Conservation (phyloP, 129 eudicot genomes). For the Apium graveolens region DNA sequence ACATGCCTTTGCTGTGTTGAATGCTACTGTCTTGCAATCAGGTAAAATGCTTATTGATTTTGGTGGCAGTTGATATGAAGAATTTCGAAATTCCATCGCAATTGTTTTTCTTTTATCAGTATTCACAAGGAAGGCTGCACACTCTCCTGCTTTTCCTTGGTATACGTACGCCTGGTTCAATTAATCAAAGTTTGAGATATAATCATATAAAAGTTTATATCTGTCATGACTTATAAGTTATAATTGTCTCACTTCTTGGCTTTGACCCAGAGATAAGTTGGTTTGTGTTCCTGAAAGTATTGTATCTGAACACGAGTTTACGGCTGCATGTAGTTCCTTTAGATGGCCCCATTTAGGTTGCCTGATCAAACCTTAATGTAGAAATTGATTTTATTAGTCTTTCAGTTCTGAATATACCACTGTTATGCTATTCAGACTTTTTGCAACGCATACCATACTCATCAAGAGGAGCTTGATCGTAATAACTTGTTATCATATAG, state of each 20-base stretch:
- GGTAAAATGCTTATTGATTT: slow-evolving; percentile 83
- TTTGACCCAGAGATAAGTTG: slow-evolving; percentile 29
- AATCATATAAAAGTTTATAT: background rate
- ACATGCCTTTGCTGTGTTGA: slow-evolving; percentile 71
- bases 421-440: background rate
- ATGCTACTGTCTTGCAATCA: slow-evolving; percentile 60
- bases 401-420: background rate
- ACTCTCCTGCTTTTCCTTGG: slow-evolving; percentile 29
- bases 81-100: slow-evolving; percentile 33
- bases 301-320: slow-evolving; percentile 39
- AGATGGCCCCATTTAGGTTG: slow-evolving; percentile 90
- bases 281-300: slow-evolving; percentile 37
- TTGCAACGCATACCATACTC: slow-evolving; percentile 54
- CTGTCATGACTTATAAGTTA: background rate
- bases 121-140: slow-evolving; percentile 76
- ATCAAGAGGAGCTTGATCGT: slow-evolving; percentile 91
- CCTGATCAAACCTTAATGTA: slow-evolving; percentile 37
- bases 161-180: slow-evolving; percentile 56
- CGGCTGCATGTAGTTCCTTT: slow-evolving; percentile 58
- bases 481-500: slow-evolving; percentile 54
- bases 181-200: background rate
- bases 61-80: slow-evolving; percentile 42
- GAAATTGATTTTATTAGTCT: background rate
- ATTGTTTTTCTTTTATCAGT: slow-evolving; percentile 14
- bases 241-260: slow-evolving; percentile 37